A percentile compares a stretch with the other conserved stretches of the same genome.
phyloP scores from a whole-genome alignment of 306 rosid species.

The Aeschynomene evenia region DNA sequence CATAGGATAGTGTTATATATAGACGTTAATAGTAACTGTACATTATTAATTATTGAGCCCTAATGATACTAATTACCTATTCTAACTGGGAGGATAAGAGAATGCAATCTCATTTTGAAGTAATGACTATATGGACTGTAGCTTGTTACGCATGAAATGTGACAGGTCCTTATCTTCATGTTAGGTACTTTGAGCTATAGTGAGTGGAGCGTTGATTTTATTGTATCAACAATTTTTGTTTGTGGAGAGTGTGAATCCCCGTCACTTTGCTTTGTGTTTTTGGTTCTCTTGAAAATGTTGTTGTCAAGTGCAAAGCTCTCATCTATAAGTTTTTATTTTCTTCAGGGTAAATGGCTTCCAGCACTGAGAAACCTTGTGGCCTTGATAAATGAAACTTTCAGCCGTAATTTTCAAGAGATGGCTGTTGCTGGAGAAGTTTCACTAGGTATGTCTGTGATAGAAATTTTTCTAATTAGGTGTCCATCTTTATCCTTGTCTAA shows the following conservation, averaged over 20 bases:
- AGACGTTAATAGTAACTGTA: no score
- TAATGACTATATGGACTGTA: neutral
- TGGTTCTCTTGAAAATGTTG: neutral
- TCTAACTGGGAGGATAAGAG: neutral
- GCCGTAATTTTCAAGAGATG: conserved; percentile 90
- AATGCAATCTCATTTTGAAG: neutral
- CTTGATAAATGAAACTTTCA: conserved; percentile 82
- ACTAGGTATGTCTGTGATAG: conserved; percentile 52
- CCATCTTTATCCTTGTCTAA: conserved; percentile 26
- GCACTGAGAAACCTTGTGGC: conserved; percentile 81
- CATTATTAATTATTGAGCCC: no score
- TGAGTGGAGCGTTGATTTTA: neutral
- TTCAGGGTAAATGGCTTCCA: conserved; percentile 88
- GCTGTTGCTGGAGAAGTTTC: conserved; percentile 99
- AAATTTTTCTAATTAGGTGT: conserved; percentile 2
- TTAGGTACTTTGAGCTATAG: neutral
- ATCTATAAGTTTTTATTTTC: conserved; percentile 4
- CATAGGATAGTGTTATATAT: no score
- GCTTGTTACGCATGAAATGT: neutral
- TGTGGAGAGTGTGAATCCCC: neutral
- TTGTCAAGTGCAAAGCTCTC: conserved; percentile 20
- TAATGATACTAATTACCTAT: no score
- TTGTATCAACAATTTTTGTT: neutral
- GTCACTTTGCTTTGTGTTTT: neutral
- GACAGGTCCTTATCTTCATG: neutral